Conservation (phyloP, 2,329 filamentous ascomycete genomes). For the Zymoseptoria tritici region DNA sequence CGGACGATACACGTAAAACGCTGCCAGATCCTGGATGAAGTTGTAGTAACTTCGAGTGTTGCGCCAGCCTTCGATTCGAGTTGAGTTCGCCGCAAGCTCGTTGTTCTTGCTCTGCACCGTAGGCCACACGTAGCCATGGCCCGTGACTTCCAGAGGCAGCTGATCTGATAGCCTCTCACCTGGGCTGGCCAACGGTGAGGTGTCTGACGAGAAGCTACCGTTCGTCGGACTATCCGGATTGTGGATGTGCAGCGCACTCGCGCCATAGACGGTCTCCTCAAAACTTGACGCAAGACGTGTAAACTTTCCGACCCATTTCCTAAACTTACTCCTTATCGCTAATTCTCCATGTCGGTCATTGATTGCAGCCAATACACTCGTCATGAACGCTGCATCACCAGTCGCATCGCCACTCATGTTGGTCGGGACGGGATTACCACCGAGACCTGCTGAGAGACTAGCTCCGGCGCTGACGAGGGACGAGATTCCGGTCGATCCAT, state of each 20-base stretch:
- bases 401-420: slow-evolving; percentile 56
- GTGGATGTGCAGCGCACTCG: slow-evolving; percentile 74
- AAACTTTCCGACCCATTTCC: slow-evolving; percentile 90
- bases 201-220: slow-evolving; percentile 6
- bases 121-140: slow-evolving; percentile 92
- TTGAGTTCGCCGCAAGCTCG: slow-evolving; percentile 85
- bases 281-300: slow-evolving; percentile 88
- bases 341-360: slow-evolving; percentile 79
- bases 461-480: slow-evolving; percentile 25
- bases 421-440: slow-evolving; percentile 23
- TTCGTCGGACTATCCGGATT: slow-evolving; percentile 29
- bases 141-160: slow-evolving; percentile 34
- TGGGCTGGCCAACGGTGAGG: slow-evolving; percentile 10
- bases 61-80: slow-evolving; percentile 92
- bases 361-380: slow-evolving; percentile 75
- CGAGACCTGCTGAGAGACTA: slow-evolving; percentile 31
- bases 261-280: slow-evolving; percentile 91
- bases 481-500: slow-evolving; percentile 21
- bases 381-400: slow-evolving; percentile 84
- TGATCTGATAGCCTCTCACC: slow-evolving; percentile 7
- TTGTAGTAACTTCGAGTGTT: slow-evolving; percentile 93
- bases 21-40: slow-evolving; percentile 55
- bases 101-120: slow-evolving; percentile 72
- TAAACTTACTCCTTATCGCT: slow-evolving; percentile 85
- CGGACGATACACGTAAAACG: slow-evolving; percentile 38